Percentiles rank a stretch among this genome's conserved stretches.
These are phyloP conservation scores for Chaetomium fimeti DNA, from an alignment of 495 filamentous ascomycete species.

Conservation along the genomic window DNA sequence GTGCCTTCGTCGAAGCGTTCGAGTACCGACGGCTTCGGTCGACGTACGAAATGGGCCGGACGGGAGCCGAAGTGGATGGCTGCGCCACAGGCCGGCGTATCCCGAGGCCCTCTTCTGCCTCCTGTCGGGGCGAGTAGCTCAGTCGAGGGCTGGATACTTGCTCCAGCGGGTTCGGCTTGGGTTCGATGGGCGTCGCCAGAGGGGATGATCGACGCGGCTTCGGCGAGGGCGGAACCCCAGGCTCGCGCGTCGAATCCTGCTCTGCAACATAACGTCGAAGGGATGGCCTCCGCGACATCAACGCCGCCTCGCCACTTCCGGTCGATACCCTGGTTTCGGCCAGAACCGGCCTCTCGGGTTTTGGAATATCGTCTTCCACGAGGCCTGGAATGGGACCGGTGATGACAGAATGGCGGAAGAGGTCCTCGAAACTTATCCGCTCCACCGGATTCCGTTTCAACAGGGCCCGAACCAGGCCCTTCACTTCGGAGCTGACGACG, in stretches of 20 bases:
- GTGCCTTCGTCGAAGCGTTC: constrained; percentile 35
- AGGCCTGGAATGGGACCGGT: constrained; percentile 78
- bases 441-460: constrained; percentile 83
- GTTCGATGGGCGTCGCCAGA: constrained; percentile 40
- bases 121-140: constrained; percentile 40
- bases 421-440: constrained; percentile 75
- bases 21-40: constrained; percentile 41
- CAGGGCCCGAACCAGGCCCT: constrained; percentile 73
- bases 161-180: constrained; percentile 34
- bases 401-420: constrained; percentile 74
- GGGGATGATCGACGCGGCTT: constrained; percentile 41
- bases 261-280: constrained; percentile 32
- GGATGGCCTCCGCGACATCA: constrained; percentile 26
- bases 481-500: constrained; percentile 70
- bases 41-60: constrained; percentile 33
- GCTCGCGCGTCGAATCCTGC: constrained; percentile 34
- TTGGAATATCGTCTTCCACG: constrained; percentile 68
- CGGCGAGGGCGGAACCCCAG: constrained; percentile 36
- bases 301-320: constrained; percentile 34
- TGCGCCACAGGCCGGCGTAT: constrained; percentile 43
- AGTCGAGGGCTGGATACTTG: constrained; percentile 22
- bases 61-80: constrained; percentile 44
- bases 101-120: constrained; percentile 45
- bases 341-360: constrained; percentile 31
- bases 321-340: constrained; percentile 30